Conservation (phyloP, 1,284 basidiomycete genomes). For the Amylostereum areolatum region DNA sequence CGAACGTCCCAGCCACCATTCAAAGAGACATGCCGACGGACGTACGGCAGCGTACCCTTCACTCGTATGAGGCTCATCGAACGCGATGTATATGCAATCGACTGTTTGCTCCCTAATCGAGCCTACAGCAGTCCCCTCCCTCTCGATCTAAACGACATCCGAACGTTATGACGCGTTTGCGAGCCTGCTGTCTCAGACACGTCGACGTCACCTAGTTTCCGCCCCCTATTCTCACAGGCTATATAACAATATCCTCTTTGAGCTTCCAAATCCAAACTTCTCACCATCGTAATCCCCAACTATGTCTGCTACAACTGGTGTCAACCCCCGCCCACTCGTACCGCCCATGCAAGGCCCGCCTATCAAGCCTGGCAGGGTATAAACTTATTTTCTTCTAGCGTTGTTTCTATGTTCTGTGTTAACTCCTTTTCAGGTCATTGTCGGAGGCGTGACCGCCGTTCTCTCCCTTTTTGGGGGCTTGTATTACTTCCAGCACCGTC, state of each 20-base stretch:
- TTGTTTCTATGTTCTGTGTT: neutral
- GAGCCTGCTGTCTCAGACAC: neutral
- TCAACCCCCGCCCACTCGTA: neutral
- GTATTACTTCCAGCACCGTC: constrained; percentile 9
- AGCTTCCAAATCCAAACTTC: neutral
- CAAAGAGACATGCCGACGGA: too few relatives aligned
- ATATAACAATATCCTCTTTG: neutral
- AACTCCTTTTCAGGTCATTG: constrained; percentile 6
- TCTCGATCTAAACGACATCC: too few relatives aligned
- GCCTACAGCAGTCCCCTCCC: too few relatives aligned
- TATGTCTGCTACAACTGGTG: neutral
- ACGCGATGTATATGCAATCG: too few relatives aligned
- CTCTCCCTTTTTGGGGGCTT: constrained; percentile 7
- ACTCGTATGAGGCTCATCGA: too few relatives aligned
- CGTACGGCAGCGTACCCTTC: too few relatives aligned
- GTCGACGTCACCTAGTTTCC: neutral
- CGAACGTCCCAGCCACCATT: too few relatives aligned
- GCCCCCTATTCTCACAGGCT: neutral
- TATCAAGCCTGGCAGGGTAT: neutral
- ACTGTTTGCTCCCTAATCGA: too few relatives aligned
- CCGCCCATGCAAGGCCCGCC: neutral
- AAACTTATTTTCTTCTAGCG: neutral
- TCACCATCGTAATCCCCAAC: neutral
- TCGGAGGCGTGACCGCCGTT: constrained; percentile 10
- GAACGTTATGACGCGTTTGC: too few relatives aligned